phyloP scores from a whole-genome alignment of 2,329 filamentous ascomycete genomes.

The Talaromyces sp. region DNA sequence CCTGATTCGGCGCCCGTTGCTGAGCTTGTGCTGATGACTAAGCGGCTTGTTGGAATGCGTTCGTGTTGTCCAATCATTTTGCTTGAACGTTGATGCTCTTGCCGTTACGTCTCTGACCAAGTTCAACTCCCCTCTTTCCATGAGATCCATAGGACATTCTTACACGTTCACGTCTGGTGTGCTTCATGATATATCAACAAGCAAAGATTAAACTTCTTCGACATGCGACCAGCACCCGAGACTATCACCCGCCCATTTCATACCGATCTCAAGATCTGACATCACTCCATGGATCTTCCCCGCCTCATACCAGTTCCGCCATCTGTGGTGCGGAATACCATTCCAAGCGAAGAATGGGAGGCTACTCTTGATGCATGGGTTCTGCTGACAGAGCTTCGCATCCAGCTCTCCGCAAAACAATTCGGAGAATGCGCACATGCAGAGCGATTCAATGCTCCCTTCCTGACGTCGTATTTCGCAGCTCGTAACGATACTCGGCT shows the following conservation, averaged over 20 bases:
- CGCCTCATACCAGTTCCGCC: conserved; percentile 75
- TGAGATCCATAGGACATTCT: not conserved
- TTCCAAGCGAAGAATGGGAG: conserved; percentile 71
- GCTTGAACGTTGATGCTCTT: not conserved
- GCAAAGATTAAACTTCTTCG: not conserved
- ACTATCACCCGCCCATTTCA: not conserved
- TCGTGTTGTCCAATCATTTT: conserved; percentile 9
- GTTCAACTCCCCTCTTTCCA: not conserved
- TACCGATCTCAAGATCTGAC: not conserved
- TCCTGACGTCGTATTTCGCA: conserved; percentile 64
- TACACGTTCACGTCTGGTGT: not conserved
- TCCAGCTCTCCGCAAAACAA: conserved; percentile 55
- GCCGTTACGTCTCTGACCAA: not conserved
- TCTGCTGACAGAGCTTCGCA: conserved; percentile 61
- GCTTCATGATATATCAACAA: not conserved
- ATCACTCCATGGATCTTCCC: conserved; percentile 53
- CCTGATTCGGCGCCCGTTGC: conserved; percentile 18
- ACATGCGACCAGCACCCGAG: not conserved
- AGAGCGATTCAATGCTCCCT: conserved; percentile 58
- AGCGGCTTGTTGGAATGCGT: not conserved
- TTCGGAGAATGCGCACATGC: conserved; percentile 52
- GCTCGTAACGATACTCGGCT: conserved; percentile 32
- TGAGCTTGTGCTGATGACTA: conserved; percentile 15
- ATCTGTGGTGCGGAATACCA: conserved; percentile 60
- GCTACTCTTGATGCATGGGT: conserved; percentile 74